These are phyloP conservation scores for Selaginella moellendorffii DNA, from an alignment of 75 land plant genomes.

Conservation along the genomic window DNA sequence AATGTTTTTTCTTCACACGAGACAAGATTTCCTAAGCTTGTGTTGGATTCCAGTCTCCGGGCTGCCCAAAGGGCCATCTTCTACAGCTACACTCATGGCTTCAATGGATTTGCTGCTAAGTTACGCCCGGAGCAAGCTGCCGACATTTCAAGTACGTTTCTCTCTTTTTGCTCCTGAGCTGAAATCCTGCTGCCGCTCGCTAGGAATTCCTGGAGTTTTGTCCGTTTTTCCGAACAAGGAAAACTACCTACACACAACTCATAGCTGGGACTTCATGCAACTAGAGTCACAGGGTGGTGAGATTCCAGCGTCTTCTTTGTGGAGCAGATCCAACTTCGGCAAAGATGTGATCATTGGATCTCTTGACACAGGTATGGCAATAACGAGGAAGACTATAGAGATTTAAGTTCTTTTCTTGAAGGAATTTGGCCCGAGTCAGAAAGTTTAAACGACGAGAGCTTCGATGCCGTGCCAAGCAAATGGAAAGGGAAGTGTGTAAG, in stretches of 20 bases:
- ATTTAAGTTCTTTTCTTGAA: not conserved
- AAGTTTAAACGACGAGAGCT: constrained; percentile 6
- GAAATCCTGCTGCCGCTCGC: not conserved
- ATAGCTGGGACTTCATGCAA: not conserved
- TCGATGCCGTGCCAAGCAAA: constrained; percentile 9
- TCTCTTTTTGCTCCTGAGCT: not conserved
- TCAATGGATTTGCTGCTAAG: constrained; percentile 6
- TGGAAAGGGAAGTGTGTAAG: constrained; percentile 14
- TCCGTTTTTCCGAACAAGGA: constrained; percentile 7
- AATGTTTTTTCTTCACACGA: too few relatives aligned
- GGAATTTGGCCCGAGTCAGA: constrained; percentile 15
- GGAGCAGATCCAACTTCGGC: constrained; percentile 7
- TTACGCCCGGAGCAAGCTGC: not conserved
- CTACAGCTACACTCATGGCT: constrained; percentile 7
- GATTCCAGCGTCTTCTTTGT: not conserved
- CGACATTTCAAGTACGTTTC: not conserved
- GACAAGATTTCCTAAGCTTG: not conserved
- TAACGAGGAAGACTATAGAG: not conserved
- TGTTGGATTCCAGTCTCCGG: not conserved
- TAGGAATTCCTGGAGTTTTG: constrained; percentile 6
- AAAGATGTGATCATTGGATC: constrained; percentile 46
- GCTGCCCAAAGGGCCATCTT: not conserved
- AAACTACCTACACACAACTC: constrained; percentile 3
- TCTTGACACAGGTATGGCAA: constrained; percentile 59
- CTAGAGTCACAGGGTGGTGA: not conserved